Conservation (phyloP, 306 rosid species). For the Myrica gale region DNA sequence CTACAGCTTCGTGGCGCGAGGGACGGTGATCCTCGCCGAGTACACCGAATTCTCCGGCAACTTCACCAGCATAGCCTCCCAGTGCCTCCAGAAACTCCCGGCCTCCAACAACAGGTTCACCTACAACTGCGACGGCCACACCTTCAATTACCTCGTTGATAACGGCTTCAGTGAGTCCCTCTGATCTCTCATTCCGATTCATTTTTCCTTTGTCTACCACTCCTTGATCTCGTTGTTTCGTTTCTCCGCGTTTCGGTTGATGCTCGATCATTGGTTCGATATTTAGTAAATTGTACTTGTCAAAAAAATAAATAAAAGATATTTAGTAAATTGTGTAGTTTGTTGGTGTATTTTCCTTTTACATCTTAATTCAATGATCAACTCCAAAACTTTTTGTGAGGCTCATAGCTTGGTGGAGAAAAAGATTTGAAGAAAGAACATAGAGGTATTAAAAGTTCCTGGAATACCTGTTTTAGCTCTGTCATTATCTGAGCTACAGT, state of each 20-base stretch:
- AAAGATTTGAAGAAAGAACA: too few relatives aligned
- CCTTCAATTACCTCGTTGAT: conserved; percentile 93
- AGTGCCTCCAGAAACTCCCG: conserved; percentile 97
- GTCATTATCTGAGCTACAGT: too few relatives aligned
- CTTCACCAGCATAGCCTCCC: conserved; percentile 67
- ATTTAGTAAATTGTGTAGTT: neutral
- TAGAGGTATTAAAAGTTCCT: too few relatives aligned
- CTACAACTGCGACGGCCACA: conserved; percentile 93
- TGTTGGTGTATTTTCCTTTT: neutral
- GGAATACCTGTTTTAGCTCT: too few relatives aligned
- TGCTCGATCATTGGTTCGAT: neutral
- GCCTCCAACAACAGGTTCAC: conserved; percentile 87
- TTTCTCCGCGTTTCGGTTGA: neutral
- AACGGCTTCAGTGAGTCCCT: conserved; percentile 73
- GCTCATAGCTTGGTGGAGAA: too few relatives aligned
- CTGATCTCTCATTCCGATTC: neutral
- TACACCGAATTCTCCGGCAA: conserved; percentile 84
- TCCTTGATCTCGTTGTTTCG: neutral
- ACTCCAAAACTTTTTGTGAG: neutral
- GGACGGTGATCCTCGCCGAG: conserved; percentile 70
- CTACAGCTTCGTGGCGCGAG: conserved; percentile 95
- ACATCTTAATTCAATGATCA: neutral
- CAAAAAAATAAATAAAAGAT: too few relatives aligned
- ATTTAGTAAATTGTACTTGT: neutral
- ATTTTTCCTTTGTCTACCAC: neutral